A percentile compares a stretch with the other conserved stretches of the same genome.
These are phyloP conservation scores for Amniculicola lignicola DNA, from an alignment of 495 filamentous ascomycete genomes.

Conservation along the genomic window DNA sequence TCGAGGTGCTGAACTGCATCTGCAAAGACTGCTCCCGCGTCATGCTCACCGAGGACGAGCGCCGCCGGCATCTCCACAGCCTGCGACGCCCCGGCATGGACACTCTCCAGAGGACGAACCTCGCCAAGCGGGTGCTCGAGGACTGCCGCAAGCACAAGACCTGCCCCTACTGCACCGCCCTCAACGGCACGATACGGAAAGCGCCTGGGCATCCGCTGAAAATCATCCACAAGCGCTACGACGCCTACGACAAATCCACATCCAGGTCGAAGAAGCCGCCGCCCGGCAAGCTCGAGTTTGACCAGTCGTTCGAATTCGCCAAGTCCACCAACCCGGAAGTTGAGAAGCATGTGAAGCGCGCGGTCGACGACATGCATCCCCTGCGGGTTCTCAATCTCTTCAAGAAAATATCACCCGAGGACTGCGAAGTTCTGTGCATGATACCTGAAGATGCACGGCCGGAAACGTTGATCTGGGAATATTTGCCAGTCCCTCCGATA, in stretches of 20 bases:
- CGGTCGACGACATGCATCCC: slow-evolving; percentile 90
- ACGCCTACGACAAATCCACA: slow-evolving; percentile 78
- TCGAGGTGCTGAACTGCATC: slow-evolving; percentile 83
- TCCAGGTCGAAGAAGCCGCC: slow-evolving; percentile 79
- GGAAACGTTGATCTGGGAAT: slow-evolving; percentile 98
- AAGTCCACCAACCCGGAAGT: slow-evolving; percentile 71
- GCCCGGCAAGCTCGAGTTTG: slow-evolving; percentile 72
- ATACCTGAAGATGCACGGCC: slow-evolving; percentile 82
- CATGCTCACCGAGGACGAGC: slow-evolving; percentile 71
- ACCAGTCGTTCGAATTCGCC: slow-evolving; percentile 75
- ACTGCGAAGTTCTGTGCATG: slow-evolving; percentile 88
- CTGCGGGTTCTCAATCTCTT: slow-evolving; percentile 86
- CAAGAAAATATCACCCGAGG: slow-evolving; percentile 74
- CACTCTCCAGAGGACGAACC: slow-evolving; percentile 71
- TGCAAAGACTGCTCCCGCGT: slow-evolving; percentile 85
- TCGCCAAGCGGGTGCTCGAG: slow-evolving; percentile 82
- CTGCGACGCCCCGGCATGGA: slow-evolving; percentile 80
- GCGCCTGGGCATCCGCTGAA: slow-evolving; percentile 73
- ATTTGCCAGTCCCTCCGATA: slow-evolving; percentile 86
- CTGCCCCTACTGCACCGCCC: slow-evolving; percentile 69
- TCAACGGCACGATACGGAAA: slow-evolving; percentile 90
- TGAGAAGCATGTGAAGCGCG: slow-evolving; percentile 86
- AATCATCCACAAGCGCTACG: slow-evolving; percentile 89
- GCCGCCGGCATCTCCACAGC: slow-evolving; percentile 68
- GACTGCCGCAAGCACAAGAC: slow-evolving; percentile 79